Evolutionary conservation across 1,139 yeast genomes (phyloP).

Genomic region (Nadsonia starkeyi-henricii): DNA sequence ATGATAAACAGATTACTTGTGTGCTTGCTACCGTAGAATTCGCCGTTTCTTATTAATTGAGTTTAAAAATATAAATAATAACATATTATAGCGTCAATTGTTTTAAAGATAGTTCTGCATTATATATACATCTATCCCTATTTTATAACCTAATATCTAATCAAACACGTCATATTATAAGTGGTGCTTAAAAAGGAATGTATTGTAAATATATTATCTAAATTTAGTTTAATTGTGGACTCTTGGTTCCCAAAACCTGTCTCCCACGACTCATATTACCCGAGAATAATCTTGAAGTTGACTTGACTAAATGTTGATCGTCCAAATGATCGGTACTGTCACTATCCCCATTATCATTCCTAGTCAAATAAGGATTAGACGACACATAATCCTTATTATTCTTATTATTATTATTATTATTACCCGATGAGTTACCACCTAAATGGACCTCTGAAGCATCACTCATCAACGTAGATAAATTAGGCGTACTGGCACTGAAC

Average conservation of each 20-base stretch:
- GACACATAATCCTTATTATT: too few relatives aligned
- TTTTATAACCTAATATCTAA: too few relatives aligned
- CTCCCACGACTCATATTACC: neutral
- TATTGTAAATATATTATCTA: too few relatives aligned
- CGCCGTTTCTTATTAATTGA: slow-evolving; percentile 11
- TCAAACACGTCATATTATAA: too few relatives aligned
- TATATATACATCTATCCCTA: too few relatives aligned
- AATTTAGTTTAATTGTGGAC: too few relatives aligned
- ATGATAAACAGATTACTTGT: slow-evolving; percentile 73
- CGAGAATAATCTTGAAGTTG: neutral
- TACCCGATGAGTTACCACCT: neutral
- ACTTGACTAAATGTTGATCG: neutral
- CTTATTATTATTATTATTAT: neutral
- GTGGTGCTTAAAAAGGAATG: too few relatives aligned
- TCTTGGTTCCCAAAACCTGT: neutral
- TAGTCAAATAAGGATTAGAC: neutral
- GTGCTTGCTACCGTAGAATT: slow-evolving; percentile 56
- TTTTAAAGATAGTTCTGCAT: too few relatives aligned
- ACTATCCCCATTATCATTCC: neutral
- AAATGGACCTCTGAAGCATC: too few relatives aligned
- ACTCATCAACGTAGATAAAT: neutral
- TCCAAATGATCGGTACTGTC: neutral
- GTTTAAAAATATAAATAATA: too few relatives aligned
- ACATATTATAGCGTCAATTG: too few relatives aligned
- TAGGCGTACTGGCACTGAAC: neutral